A percentile compares a stretch with the other conserved stretches of the same genome.
Conservation (phyloP, 495 filamentous ascomycete species). For the Arthonia radiata region DNA sequence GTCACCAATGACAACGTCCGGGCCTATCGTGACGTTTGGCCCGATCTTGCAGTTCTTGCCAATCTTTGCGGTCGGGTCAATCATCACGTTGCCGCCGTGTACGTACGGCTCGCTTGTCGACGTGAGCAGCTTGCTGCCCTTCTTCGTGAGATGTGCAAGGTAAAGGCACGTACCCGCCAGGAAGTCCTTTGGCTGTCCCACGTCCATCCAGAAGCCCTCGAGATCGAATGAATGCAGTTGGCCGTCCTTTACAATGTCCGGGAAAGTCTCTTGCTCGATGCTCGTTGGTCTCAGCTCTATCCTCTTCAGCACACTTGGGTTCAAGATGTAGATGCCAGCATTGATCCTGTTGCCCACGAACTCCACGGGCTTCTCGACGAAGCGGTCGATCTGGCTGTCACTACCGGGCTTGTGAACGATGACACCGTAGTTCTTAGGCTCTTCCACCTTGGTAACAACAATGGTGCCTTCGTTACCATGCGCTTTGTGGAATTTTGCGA, state of each 20-base stretch:
- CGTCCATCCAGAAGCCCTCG: conserved; percentile 99
- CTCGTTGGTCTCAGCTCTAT: conserved; percentile 95
- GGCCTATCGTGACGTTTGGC: conserved; percentile 91
- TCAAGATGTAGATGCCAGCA: conserved; percentile 96
- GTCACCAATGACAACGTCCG: conserved; percentile 82
- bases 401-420: conserved; percentile 93
- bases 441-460: conserved; percentile 97
- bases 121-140: conserved; percentile 64
- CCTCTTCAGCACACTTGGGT: conserved; percentile 66
- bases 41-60: conserved; percentile 97
- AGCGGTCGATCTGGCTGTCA: conserved; percentile 82
- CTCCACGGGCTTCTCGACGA: conserved; percentile 98
- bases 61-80: conserved; percentile 87
- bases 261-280: conserved; percentile 99
- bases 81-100: conserved; percentile 86
- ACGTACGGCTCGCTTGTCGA: conserved; percentile 56
- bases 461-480: conserved; percentile 97
- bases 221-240: conserved; percentile 94
- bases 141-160: conserved; percentile 80
- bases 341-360: conserved; percentile 99
- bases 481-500: conserved; percentile 68
- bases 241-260: conserved; percentile 71
- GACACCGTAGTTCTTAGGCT: conserved; percentile 97
- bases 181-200: conserved; percentile 98
- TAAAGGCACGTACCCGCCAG: conserved; percentile 91